Percentiles rank a stretch among this genome's conserved stretches.
These are phyloP conservation scores for Sistotremastrum suecicum DNA, from an alignment of 768 basidiomycete genomes.

Conservation along the genomic window DNA sequence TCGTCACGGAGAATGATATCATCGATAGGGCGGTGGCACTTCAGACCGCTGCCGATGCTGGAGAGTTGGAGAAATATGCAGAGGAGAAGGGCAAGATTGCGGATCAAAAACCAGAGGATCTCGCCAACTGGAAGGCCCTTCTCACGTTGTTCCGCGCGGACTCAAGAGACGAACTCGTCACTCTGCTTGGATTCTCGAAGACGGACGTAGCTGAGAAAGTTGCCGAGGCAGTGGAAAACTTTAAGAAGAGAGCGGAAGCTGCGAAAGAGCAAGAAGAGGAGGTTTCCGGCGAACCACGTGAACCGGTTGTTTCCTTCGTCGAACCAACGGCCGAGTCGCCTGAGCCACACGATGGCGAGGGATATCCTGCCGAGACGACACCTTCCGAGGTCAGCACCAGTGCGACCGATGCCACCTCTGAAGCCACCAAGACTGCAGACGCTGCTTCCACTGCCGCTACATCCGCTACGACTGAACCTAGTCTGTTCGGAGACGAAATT, in stretches of 20 bases:
- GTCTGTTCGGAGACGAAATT: constrained; percentile 73
- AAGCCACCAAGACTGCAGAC: constrained; percentile 40
- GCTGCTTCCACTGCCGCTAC: constrained; percentile 66
- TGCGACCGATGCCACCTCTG: constrained; percentile 47
- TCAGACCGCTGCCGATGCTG: constrained; percentile 39
- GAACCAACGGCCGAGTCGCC: constrained; percentile 46
- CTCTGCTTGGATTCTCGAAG: constrained; percentile 86
- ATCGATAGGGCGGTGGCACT: constrained; percentile 62
- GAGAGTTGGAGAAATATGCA: constrained; percentile 51
- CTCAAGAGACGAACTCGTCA: constrained; percentile 81
- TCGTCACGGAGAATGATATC: constrained; percentile 63
- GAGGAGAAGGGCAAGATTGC: constrained; percentile 28
- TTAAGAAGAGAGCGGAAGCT: constrained; percentile 34
- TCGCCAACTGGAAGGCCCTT: constrained; percentile 78
- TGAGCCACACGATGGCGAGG: constrained; percentile 18
- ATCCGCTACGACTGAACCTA: constrained; percentile 67
- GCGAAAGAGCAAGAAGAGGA: constrained; percentile 18
- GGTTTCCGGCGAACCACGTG: constrained; percentile 33
- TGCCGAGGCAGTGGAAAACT: constrained; percentile 63
- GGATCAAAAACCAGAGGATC: constrained; percentile 12
- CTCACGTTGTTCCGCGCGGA: constrained; percentile 77
- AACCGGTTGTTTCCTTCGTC: constrained; percentile 73
- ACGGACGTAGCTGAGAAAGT: constrained; percentile 68
- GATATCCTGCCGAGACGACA: constrained; percentile 36
- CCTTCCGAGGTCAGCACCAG: constrained; percentile 64